Evolutionary conservation across 176 grass and related monocot genomes (phyloP), one percentile per base, ranked within the genome.

Genomic region (Metroxylon sagu): DNA sequence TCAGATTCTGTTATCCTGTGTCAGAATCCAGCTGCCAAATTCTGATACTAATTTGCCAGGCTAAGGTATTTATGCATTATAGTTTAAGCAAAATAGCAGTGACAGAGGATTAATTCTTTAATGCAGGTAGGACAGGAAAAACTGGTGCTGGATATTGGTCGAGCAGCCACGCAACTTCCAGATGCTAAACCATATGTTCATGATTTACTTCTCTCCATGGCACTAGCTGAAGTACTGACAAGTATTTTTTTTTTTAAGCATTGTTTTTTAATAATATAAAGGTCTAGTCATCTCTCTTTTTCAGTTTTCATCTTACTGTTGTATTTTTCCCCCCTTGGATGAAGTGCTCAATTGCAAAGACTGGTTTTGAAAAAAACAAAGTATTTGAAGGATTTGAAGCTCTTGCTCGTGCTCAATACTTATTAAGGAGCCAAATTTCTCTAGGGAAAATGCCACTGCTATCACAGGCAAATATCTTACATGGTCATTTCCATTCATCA

Each of bases 341-440:
- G 35, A 43, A 98, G 93, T 98, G 93, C 67, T 92, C 93, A 67
- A 89, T 92, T 69, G 93, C 93, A 35, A 98, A 92, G 75, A 65
- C 61, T 68, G 83, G 82, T 70, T 92, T 98, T 83, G 93, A 98
- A 71, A 88, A 83, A 70, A 89, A 67, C 67, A 98, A 92, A 61
- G 78, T 92, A 50, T 98, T 72, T 76, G 76, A 83, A 88, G 93
- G 87, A 12, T 98, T 98, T 65, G 93, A 98, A 58, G 87, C 93
- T 81, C 74, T 98, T 71, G 93, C 93, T 73, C 84, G 81, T n/a
- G 93, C 84, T 73, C 93, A 89, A 39, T 79, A 79, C 72, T 76
- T 98, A 49, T 74, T 98, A 72, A 98, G 82, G 82, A 87, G 82
- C 86, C 85, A 83, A 60, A 49, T 63, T 26, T 92, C 84, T 71